These are phyloP conservation scores for Cercophora sp. DNA, from an alignment of 495 filamentous ascomycete genomes.

Conservation along the genomic window DNA sequence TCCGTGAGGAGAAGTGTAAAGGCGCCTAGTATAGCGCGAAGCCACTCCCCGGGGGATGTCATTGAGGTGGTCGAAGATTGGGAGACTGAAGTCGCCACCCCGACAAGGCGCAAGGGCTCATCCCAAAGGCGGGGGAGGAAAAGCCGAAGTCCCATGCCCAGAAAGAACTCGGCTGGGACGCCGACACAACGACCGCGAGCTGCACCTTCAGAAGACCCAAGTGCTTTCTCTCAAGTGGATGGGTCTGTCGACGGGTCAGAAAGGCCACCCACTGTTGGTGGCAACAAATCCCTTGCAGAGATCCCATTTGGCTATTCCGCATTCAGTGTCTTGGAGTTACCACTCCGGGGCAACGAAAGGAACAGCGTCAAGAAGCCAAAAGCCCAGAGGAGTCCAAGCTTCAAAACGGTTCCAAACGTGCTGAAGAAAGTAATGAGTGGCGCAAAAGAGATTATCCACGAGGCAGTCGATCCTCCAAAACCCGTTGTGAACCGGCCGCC, in stretches of 20 bases:
- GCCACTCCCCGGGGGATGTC: constrained; percentile 45
- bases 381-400: constrained; percentile 39
- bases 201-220: neutral
- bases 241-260: constrained; percentile 26
- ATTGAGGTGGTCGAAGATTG: constrained; percentile 39
- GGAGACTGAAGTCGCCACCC: constrained; percentile 27
- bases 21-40: constrained; percentile 22
- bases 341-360: constrained; percentile 35
- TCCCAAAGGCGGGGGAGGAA: constrained; percentile 9
- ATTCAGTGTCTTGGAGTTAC: constrained; percentile 53
- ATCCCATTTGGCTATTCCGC: constrained; percentile 56
- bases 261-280: constrained; percentile 38
- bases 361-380: constrained; percentile 39
- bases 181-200: neutral
- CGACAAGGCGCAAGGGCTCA: constrained; percentile 21
- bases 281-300: constrained; percentile 46
- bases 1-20: constrained; percentile 19
- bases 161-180: neutral
- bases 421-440: constrained; percentile 52
- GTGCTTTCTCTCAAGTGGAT: neutral
- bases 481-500: constrained; percentile 45
- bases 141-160: constrained; percentile 15
- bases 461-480: constrained; percentile 48
- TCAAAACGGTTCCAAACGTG: constrained; percentile 51
- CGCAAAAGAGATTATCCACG: constrained; percentile 52